Evolutionary conservation across 2,329 filamentous ascomycete genomes (phyloP).

Genomic region (Lachnellula hyalina): DNA sequence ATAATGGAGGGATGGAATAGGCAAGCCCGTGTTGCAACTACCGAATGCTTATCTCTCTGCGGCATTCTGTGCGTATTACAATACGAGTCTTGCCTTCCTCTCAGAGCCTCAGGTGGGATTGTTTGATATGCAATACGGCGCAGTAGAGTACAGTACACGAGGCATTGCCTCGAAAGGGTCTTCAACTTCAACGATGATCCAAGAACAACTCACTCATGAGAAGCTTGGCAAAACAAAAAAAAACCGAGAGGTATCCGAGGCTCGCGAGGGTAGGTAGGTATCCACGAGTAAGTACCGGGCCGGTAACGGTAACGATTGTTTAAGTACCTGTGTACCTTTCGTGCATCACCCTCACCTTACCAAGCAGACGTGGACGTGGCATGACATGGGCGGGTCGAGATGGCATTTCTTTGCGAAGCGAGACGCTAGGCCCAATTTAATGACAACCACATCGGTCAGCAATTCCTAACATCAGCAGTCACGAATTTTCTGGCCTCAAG

Average conservation of each 20-base stretch:
- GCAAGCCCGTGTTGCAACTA: not conserved
- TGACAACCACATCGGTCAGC: not conserved
- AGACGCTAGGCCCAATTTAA: too few species aligned
- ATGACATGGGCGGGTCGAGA: too few species aligned
- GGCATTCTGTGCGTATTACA: not conserved
- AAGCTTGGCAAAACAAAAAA: not conserved
- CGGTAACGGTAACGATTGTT: too few species aligned
- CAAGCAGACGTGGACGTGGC: too few species aligned
- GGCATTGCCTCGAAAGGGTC: not conserved
- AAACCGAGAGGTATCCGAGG: not conserved
- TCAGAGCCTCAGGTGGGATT: not conserved
- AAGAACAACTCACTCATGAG: too few species aligned
- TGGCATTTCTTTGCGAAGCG: too few species aligned
- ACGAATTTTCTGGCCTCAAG: not conserved
- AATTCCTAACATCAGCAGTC: not conserved
- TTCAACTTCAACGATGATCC: not conserved
- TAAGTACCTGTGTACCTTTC: too few species aligned
- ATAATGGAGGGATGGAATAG: not conserved
- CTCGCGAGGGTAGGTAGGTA: not conserved
- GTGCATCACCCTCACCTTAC: too few species aligned
- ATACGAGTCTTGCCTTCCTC: not conserved
- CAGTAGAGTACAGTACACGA: not conserved
- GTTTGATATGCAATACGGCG: not conserved
- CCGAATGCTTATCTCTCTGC: not conserved
- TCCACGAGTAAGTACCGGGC: not conserved